Percentiles rank a stretch among this genome's conserved stretches.
Evolutionary conservation across 2,329 filamentous ascomycete species (phyloP).

Genomic region (Fusarium sp.): DNA sequence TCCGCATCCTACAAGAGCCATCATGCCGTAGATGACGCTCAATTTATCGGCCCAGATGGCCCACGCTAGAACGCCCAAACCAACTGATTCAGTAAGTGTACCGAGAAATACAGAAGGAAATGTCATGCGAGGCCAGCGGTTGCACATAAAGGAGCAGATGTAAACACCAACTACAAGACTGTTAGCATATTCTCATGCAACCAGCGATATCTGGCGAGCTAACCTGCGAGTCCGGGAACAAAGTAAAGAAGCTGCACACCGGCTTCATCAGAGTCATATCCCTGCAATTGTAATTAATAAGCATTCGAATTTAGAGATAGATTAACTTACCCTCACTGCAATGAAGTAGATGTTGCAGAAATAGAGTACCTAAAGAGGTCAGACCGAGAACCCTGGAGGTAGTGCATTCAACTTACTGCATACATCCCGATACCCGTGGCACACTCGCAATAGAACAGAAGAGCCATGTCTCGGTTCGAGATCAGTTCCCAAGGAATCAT

Average conservation of each 20-base stretch:
- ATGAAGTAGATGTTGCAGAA: constrained; percentile 77
- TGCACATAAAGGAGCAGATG: constrained; percentile 68
- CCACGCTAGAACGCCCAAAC: constrained; percentile 67
- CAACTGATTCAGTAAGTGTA: constrained; percentile 65
- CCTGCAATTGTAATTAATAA: constrained; percentile 47
- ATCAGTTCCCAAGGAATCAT: constrained; percentile 74
- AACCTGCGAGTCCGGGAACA: constrained; percentile 70
- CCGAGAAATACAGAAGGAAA: constrained; percentile 68
- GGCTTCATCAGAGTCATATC: constrained; percentile 60
- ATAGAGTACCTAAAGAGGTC: constrained; percentile 65
- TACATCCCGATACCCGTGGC: constrained; percentile 67
- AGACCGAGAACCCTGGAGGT: constrained; percentile 46
- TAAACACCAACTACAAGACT: constrained; percentile 61
- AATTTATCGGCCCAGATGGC: constrained; percentile 63
- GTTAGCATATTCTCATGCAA: background rate
- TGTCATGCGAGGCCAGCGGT: constrained; percentile 70
- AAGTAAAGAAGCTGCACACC: constrained; percentile 71
- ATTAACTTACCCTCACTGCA: constrained; percentile 58
- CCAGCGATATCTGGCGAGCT: background rate
- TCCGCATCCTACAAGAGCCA: constrained; percentile 71
- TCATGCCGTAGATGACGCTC: constrained; percentile 70
- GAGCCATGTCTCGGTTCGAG: constrained; percentile 64
- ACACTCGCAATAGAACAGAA: constrained; percentile 73
- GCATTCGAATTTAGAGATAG: no score
- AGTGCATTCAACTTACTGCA: constrained; percentile 48